phyloP scores from a whole-genome alignment of 371 early-diverging fungal species.

The Apophysomyces elegans region DNA sequence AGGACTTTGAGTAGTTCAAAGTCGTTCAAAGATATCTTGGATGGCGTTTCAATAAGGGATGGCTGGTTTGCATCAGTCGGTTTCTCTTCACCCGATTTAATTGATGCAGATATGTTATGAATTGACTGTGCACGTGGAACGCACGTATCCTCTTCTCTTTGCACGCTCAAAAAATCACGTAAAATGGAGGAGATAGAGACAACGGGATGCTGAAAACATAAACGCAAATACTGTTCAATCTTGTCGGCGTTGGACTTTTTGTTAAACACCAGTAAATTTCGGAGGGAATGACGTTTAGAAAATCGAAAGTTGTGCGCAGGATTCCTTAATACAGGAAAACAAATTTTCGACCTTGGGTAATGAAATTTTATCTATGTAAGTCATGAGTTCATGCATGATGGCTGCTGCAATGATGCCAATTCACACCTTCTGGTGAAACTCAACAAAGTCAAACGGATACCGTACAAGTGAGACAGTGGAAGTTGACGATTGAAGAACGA shows the following conservation, averaged over 20 bases:
- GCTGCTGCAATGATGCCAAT: conserved; percentile 5
- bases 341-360: conserved; percentile 46
- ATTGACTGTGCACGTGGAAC: conserved; percentile 10
- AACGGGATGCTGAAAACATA: conserved; percentile 46
- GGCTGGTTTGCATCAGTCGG: conserved; percentile 4
- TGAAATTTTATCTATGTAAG: conserved; percentile 38
- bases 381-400: background rate
- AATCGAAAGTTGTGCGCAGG: conserved; percentile 29
- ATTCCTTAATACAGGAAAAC: conserved; percentile 39
- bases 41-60: background rate
- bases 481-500: conserved; percentile 55
- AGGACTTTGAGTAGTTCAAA: conserved; percentile 70
- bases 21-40: conserved; percentile 36
- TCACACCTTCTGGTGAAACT: conserved; percentile 64
- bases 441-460: conserved; percentile 63
- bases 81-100: background rate
- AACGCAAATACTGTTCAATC: conserved; percentile 46
- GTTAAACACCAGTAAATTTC: conserved; percentile 31
- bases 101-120: conserved; percentile 8
- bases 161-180: conserved; percentile 51
- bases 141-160: conserved; percentile 45
- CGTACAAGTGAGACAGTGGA: conserved; percentile 56
- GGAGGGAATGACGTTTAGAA: conserved; percentile 31
- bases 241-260: conserved; percentile 47
- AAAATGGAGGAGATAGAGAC: conserved; percentile 43